phyloP scores from a whole-genome alignment of 345 rosid genomes.

The Geranium brycei region DNA sequence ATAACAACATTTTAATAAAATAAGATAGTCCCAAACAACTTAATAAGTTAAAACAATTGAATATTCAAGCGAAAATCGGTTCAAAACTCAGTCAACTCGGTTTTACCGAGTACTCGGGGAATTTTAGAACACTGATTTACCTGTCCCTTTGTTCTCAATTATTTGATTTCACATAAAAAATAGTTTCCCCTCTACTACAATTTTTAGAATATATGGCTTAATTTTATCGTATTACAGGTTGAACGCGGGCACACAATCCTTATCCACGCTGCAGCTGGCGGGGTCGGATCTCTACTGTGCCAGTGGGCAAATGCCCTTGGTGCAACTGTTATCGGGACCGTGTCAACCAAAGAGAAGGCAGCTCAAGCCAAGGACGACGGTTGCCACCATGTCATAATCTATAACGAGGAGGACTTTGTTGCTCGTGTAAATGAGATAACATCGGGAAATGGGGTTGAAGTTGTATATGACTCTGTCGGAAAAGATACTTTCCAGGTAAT shows the following conservation, averaged over 20 bases:
- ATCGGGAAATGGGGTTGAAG: slow-evolving; percentile 69
- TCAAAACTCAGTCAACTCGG: too few species aligned
- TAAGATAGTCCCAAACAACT: too few species aligned
- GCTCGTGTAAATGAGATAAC: slow-evolving; percentile 65
- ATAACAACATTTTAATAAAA: too few species aligned
- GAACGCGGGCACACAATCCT: slow-evolving; percentile 64
- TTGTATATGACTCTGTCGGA: slow-evolving; percentile 86
- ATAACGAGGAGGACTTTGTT: slow-evolving; percentile 74
- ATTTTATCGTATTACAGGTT: slow-evolving; percentile 29
- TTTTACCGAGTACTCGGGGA: too few species aligned
- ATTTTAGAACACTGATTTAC: too few species aligned
- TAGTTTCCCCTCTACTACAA: not conserved
- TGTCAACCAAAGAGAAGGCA: slow-evolving; percentile 76
- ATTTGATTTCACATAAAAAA: not conserved
- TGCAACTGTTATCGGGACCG: slow-evolving; percentile 78
- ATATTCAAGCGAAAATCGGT: too few species aligned
- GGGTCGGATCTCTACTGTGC: slow-evolving; percentile 82
- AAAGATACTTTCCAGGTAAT: slow-evolving; percentile 77
- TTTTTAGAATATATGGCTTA: slow-evolving; percentile 1
- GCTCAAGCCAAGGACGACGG: slow-evolving; percentile 91
- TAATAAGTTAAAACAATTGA: too few species aligned
- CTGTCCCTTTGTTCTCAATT: too few species aligned
- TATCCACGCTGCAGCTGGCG: slow-evolving; percentile 94
- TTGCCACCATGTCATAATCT: slow-evolving; percentile 67
- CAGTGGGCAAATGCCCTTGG: slow-evolving; percentile 90